phyloP scores from a whole-genome alignment of 1,139 yeast genomes.

The Suhomyces maxii region DNA sequence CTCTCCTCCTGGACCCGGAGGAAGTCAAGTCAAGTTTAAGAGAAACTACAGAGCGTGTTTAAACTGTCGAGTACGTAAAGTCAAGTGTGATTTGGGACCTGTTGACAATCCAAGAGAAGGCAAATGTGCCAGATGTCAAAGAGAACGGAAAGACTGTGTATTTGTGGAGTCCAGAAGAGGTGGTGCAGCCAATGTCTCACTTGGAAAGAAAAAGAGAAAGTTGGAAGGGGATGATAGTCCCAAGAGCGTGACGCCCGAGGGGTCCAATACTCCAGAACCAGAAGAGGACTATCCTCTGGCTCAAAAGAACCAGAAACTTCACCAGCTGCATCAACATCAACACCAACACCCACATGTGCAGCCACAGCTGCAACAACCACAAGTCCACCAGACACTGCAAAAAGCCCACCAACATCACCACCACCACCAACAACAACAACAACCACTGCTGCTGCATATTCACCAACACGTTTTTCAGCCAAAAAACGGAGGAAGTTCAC shows the following conservation, averaged over 20 bases:
- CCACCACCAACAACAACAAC: background rate
- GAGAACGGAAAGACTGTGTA: conserved; percentile 80
- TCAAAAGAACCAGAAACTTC: too few species aligned
- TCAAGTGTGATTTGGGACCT: conserved; percentile 81
- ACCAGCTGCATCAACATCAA: too few species aligned
- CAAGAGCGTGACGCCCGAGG: conserved; percentile 4
- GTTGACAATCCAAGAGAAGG: conserved; percentile 73
- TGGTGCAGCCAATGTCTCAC: conserved; percentile 47
- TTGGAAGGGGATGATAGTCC: conserved; percentile 19
- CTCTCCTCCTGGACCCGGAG: background rate
- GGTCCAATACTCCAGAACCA: conserved; percentile 6
- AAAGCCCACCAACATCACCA: background rate
- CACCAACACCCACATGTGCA: too few species aligned
- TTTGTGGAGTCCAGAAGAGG: conserved; percentile 68
- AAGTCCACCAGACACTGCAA: background rate
- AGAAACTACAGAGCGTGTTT: conserved; percentile 82
- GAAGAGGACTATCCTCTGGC: background rate
- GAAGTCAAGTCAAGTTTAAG: conserved; percentile 31
- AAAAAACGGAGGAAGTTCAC: too few species aligned
- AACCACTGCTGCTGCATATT: too few species aligned
- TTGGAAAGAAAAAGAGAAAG: conserved; percentile 34
- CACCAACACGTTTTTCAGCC: too few species aligned
- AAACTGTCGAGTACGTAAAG: conserved; percentile 79
- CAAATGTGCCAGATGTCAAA: conserved; percentile 80
- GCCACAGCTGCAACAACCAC: background rate